Base-by-base conservation (phyloP, 768 basidiomycete species). In the Agrocybe pediades region DNA sequence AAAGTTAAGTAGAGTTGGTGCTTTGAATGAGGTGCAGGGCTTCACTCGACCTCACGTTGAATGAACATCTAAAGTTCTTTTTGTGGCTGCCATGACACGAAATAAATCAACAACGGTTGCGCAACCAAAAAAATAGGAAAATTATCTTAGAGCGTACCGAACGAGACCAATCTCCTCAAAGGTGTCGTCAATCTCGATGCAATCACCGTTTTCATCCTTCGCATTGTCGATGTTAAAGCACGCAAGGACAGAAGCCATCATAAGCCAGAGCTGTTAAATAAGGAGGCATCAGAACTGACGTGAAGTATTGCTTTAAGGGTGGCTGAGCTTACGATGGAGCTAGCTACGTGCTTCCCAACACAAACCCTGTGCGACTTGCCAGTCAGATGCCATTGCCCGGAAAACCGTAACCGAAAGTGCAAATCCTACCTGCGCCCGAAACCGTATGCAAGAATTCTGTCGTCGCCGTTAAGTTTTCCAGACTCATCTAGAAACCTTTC, bases 401-500 rank as follows among this genome's bases (percentile, higher is more conserved):
- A 4, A 36, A 15, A 27, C n/a, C 24, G 23, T n/a, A 17, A 0
- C 0, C 6, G 9, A 9, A 13, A 40, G 23, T 17, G 2, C n/a
- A n/a, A 39, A 15, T 23, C 57, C n/a, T 19, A 60, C 62, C 64
- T 55, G 20, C 62, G 55, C 13, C 62, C 63, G 23, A 56, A 61
- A 3, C 60, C 60, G 51, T 56, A 61, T 2, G 54, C 57, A 6
- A 49, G 42, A 23, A 41, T 41, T 9, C 40, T 29, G 39, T 57
- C 41, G 40, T 59, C 51, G 20, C 50, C 29, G 21, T 59, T 53
- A 15, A 57, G n/a, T 1, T 42, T 43, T 11, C 55, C 58, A 3
- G 42, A 39, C 19, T 47, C 25, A 3, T 51, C 26, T 23, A 67
- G 41, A 53, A 68, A 70, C n/a, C 68, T 54, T 26, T 69, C 67